phyloP scores from a whole-genome alignment of 257 asterid species.

The Solanum sitiens region DNA sequence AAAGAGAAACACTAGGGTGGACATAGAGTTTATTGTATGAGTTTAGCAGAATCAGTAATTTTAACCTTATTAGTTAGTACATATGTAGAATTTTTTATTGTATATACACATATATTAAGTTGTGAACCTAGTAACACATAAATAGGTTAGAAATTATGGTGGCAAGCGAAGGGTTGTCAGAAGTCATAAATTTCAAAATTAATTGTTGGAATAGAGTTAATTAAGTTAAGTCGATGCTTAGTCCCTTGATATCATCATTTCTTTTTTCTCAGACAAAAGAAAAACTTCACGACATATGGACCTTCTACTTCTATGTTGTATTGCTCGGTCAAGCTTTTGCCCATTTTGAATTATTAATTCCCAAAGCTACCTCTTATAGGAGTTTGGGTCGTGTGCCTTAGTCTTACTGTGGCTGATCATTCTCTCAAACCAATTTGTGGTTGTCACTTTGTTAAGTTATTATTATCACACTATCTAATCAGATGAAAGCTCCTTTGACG shows the following conservation, averaged over 20 bases:
- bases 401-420: background rate
- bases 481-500: background rate
- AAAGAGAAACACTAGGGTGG: background rate
- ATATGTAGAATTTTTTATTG: background rate
- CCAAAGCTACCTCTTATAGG: background rate
- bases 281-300: background rate
- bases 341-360: background rate
- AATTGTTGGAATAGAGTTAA: background rate
- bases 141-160: background rate
- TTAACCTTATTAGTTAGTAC: background rate
- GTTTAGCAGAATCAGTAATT: background rate
- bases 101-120: background rate
- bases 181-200: background rate
- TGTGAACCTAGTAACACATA: background rate
- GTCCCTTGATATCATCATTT: background rate
- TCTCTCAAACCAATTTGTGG: background rate
- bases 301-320: background rate
- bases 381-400: background rate
- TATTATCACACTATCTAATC: background rate
- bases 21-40: background rate
- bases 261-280: background rate
- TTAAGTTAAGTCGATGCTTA: background rate
- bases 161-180: background rate
- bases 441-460: background rate
- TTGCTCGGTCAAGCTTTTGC: background rate